Base-by-base conservation (phyloP, 148 eudicot genomes). In the Limonium bicolor region DNA sequence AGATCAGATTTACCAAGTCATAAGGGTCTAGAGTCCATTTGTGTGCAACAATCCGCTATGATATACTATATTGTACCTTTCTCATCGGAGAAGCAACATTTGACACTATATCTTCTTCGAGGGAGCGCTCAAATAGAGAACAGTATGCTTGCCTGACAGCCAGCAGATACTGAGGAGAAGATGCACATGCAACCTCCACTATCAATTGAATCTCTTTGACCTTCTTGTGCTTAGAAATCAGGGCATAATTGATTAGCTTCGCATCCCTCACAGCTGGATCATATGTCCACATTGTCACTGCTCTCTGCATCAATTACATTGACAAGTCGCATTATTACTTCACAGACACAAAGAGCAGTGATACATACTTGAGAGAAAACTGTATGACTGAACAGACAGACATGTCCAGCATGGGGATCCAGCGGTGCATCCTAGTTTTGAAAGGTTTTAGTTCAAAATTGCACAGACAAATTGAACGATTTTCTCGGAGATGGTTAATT, bases 231-330 rank as follows among this genome's bases (percentile, higher is more conserved):
- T 46, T 53, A 8, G 66, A 46, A 23, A 62, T 71, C 51, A 85
- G 53, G 53, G 87, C 83, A 25, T 74, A 53, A 24, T 81, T 69
- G 9, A 61, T 76, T 14, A 86, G 51, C 62, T 70, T 63, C 14
- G 96, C 96, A 42, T 81, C 96, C 53, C 96, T 70, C 36, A 81
- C 96, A n/a, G 70, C 16, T n/a, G 96, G 93, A 64, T 81, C 93
- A 30, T 72, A 68, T 48, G 73, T 61, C 95, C 96, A 86, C 52
- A 72, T 41, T 27, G 61, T 51, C 45, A 86, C 46, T 18, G 84
- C 93, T 54, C 64, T 70, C 96, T 86, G 78, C 15, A 0, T 9
- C 8, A 8, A 30, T 13, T 0, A 41, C 1, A n/a, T 20, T n/a
- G 30, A 13, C 16, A 42, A 10, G 12, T 22, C 23, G 20, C 12